Evolutionary conservation across 805 yeast species (phyloP).

Genomic region (Spathaspora hagerdaliae): DNA sequence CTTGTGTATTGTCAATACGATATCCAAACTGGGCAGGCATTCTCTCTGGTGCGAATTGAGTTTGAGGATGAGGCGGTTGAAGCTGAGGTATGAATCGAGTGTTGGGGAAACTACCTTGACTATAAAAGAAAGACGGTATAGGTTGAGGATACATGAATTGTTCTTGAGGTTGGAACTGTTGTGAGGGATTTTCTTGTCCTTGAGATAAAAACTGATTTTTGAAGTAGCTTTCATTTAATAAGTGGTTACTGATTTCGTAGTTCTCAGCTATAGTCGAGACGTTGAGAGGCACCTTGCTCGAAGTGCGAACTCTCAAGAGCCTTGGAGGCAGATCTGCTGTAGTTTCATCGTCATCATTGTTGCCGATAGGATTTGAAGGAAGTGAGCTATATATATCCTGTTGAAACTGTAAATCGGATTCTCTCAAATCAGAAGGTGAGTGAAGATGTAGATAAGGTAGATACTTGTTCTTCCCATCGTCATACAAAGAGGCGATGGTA

Average conservation of each 20-base stretch:
- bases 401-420: slow-evolving; percentile 28
- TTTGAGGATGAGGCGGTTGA: neutral
- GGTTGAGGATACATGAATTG: neutral
- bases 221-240: slow-evolving; percentile 17
- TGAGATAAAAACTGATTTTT: slow-evolving; percentile 3
- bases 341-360: neutral
- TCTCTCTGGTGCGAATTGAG: neutral
- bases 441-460: slow-evolving; percentile 30
- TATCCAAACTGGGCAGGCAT: neutral
- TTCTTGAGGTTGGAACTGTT: neutral
- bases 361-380: neutral
- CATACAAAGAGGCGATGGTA: slow-evolving; percentile 37
- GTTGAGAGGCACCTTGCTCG: neutral
- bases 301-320: neutral
- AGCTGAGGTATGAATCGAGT: neutral
- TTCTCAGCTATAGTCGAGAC: slow-evolving; percentile 15
- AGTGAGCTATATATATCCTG: slow-evolving; percentile 11
- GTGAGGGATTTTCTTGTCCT: neutral
- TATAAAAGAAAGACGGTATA: neutral
- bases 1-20: neutral
- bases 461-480: slow-evolving; percentile 28
- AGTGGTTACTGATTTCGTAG: slow-evolving; percentile 20
- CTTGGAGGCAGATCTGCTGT: neutral
- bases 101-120: neutral
- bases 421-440: slow-evolving; percentile 23